Evolutionary conservation across 495 filamentous ascomycete species (phyloP).

Genomic region (Aspergillus kassunensis): DNA sequence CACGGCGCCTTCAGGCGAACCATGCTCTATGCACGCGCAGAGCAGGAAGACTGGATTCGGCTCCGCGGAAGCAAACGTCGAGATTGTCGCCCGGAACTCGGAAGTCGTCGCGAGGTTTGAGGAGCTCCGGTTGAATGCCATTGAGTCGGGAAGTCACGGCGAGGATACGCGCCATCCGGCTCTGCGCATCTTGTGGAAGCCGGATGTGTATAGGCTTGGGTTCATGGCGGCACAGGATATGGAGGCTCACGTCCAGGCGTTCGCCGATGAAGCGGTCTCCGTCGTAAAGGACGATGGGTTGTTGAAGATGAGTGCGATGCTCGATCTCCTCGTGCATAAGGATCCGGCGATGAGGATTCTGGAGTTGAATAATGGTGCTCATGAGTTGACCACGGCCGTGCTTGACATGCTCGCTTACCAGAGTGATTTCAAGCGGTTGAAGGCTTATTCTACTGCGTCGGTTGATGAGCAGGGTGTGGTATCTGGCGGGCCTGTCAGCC

Average conservation of each 20-base stretch:
- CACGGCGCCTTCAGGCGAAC: not conserved
- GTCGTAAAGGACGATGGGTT: not conserved
- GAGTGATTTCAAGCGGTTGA: not conserved
- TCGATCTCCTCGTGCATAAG: slow-evolving; percentile 1
- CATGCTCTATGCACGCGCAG: not conserved
- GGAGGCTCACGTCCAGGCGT: not conserved
- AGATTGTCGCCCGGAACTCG: not conserved
- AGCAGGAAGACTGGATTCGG: not conserved
- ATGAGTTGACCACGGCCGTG: not conserved
- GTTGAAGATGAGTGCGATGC: not conserved
- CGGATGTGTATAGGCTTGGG: slow-evolving; percentile 19
- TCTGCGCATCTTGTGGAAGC: slow-evolving; percentile 31
- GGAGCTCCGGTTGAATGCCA: not conserved
- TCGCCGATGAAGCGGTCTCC: not conserved
- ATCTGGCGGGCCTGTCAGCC: not conserved
- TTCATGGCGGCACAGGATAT: not conserved
- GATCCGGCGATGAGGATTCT: not conserved
- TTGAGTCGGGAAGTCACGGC: not conserved
- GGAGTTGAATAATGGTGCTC: not conserved
- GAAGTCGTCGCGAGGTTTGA: not conserved
- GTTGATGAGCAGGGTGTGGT: not conserved
- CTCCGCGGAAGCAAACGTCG: not conserved
- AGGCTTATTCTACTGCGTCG: not conserved
- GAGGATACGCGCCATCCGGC: slow-evolving; percentile 16
- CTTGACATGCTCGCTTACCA: not conserved